These are phyloP conservation scores for Tritrichomonas musculus DNA, from an alignment of 208 protist species.

Conservation along the genomic window DNA sequence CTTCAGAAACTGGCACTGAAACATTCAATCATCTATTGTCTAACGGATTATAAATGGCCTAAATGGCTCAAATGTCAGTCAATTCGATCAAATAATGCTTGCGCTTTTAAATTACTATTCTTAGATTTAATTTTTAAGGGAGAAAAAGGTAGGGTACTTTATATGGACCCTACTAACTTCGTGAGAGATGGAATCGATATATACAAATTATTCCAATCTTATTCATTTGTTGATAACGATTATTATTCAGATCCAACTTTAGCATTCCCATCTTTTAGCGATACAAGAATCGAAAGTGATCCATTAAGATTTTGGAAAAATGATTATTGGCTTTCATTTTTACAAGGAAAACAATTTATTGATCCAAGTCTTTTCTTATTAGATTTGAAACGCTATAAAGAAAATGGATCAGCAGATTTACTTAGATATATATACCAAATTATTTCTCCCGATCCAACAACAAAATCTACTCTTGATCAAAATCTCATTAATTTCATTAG, in stretches of 20 bases:
- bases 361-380: conserved; percentile 56
- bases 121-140: conserved; percentile 95
- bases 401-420: conserved; percentile 44
- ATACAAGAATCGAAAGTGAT: conserved; percentile 71
- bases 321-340: conserved; percentile 38
- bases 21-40: conserved; percentile 74
- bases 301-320: conserved; percentile 62
- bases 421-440: conserved; percentile 53
- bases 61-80: conserved; percentile 81
- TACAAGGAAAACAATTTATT: conserved; percentile 51
- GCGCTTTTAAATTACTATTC: conserved; percentile 98
- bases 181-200: conserved; percentile 68
- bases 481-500: conserved; percentile 59
- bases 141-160: conserved; percentile 86
- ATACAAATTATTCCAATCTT: conserved; percentile 84
- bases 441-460: conserved; percentile 52
- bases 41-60: conserved; percentile 96
- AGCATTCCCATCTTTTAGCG: conserved; percentile 92
- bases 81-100: conserved; percentile 93
- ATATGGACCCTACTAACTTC: conserved; percentile 93
- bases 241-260: conserved; percentile 77
- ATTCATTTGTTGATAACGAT: no score
- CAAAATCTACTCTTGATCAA: conserved; percentile 43
- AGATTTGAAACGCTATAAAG: conserved; percentile 52
- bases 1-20: conserved; percentile 67